Evolutionary conservation across 768 basidiomycete species (phyloP).

Genomic region (Leccinum variicolor): DNA sequence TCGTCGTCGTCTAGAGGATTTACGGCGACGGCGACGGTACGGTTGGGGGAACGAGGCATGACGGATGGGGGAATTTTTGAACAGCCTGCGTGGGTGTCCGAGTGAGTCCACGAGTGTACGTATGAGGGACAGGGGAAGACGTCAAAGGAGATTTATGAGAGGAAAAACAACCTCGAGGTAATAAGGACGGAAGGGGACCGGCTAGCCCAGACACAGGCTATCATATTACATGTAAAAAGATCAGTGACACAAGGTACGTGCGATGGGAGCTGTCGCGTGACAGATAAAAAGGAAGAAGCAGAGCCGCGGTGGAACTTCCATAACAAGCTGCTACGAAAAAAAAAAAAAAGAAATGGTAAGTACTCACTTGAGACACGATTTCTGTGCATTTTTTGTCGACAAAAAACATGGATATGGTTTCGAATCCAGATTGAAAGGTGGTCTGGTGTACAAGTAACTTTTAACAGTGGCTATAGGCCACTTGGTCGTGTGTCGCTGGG

Average conservation of each 20-base stretch:
- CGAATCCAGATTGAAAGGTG: constrained; percentile 34
- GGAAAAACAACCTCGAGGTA: constrained; percentile 12
- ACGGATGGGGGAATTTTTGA: constrained; percentile 52
- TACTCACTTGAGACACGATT: constrained; percentile 35
- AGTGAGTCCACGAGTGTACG: constrained; percentile 26
- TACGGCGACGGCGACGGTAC: constrained; percentile 55
- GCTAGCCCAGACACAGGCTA: constrained; percentile 16
- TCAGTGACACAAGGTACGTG: constrained; percentile 30
- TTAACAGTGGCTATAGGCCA: constrained; percentile 30
- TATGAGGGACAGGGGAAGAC: constrained; percentile 20
- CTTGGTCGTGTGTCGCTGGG: constrained; percentile 25
- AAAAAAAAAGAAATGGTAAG: constrained; percentile 15
- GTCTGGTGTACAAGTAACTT: constrained; percentile 12
- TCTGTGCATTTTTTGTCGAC: constrained; percentile 33
- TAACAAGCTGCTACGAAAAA: constrained; percentile 20
- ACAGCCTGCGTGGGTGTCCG: constrained; percentile 29
- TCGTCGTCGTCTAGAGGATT: constrained; percentile 58
- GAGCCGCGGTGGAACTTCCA: constrained; percentile 22
- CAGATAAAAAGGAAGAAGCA: constrained; percentile 25
- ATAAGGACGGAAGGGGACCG: constrained; percentile 12
- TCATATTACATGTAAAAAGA: constrained; percentile 38
- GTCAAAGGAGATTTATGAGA: constrained; percentile 26
- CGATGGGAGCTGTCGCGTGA: constrained; percentile 36
- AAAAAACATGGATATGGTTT: constrained; percentile 36
- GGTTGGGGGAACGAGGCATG: constrained; percentile 68